Evolutionary conservation across 352 stramenopile species (phyloP).

Genomic region (Phytophthora sojae): DNA sequence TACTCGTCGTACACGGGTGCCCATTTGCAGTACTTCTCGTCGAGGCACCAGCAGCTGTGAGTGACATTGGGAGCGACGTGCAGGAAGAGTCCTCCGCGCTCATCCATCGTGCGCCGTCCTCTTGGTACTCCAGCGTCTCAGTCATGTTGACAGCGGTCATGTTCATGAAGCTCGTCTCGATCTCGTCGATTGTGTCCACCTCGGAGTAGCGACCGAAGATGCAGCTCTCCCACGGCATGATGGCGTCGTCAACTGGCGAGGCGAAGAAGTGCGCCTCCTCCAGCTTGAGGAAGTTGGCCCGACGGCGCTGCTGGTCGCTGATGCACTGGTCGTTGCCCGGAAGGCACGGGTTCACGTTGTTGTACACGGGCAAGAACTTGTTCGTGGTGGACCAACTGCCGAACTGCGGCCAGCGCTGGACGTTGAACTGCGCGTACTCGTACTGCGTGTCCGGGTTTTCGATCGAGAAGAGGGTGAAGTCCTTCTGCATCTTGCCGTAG

Average conservation of each 20-base stretch:
- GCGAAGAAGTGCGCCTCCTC: not conserved
- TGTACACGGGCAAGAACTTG: slow-evolving; percentile 8
- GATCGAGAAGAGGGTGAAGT: slow-evolving; percentile 11
- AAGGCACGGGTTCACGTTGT: slow-evolving; percentile 13
- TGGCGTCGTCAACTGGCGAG: slow-evolving; percentile 5
- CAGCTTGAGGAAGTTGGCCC: slow-evolving; percentile 6
- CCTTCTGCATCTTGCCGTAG: slow-evolving; percentile 11
- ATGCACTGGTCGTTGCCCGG: slow-evolving; percentile 7
- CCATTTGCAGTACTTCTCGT: slow-evolving; percentile 30
- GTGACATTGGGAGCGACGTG: slow-evolving; percentile 21
- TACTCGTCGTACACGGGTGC: slow-evolving; percentile 29
- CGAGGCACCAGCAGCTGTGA: slow-evolving; percentile 23
- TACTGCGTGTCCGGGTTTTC: slow-evolving; percentile 8
- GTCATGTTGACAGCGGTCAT: slow-evolving; percentile 17
- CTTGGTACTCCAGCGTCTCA: slow-evolving; percentile 17
- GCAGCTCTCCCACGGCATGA: slow-evolving; percentile 14
- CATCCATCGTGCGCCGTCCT: slow-evolving; percentile 20
- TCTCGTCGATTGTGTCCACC: not conserved
- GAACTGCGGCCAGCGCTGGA: slow-evolving; percentile 4
- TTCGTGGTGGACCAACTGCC: slow-evolving; percentile 10
- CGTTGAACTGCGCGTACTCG: slow-evolving; percentile 12
- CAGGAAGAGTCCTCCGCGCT: slow-evolving; percentile 17
- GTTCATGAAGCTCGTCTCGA: slow-evolving; percentile 20
- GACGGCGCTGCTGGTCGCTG: slow-evolving; percentile 8
- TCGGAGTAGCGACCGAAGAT: slow-evolving; percentile 5